Evolutionary conservation across 805 yeast species (phyloP).

Genomic region (Wickerhamomyces bisporus): DNA sequence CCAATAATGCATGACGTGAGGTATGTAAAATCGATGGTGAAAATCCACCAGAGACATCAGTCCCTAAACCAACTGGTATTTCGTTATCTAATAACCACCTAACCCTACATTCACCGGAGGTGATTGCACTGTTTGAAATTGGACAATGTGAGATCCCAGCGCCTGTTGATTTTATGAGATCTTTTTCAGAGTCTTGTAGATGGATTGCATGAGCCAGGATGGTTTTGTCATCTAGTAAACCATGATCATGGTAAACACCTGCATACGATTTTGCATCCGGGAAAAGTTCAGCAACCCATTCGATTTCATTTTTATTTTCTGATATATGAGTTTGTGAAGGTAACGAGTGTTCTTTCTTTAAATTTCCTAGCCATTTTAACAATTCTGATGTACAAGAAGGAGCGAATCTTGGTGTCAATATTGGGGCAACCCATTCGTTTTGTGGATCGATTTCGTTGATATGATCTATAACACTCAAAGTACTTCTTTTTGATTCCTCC

Average conservation of each 20-base stretch:
- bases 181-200: slow-evolving; percentile 57
- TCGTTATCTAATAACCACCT: slow-evolving; percentile 58
- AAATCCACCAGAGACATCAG: slow-evolving; percentile 77
- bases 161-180: slow-evolving; percentile 44
- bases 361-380: slow-evolving; percentile 56
- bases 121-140: slow-evolving; percentile 77
- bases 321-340: slow-evolving; percentile 90
- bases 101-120: slow-evolving; percentile 88
- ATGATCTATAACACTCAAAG: slow-evolving; percentile 52
- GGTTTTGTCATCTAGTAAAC: slow-evolving; percentile 58
- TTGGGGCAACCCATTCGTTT: slow-evolving; percentile 56
- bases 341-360: slow-evolving; percentile 42
- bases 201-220: slow-evolving; percentile 89
- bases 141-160: slow-evolving; percentile 93
- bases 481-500: slow-evolving; percentile 50
- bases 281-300: slow-evolving; percentile 65
- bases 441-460: slow-evolving; percentile 48
- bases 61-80: slow-evolving; percentile 76
- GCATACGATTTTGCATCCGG: slow-evolving; percentile 70
- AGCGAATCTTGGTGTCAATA: slow-evolving; percentile 91
- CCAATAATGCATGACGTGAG: slow-evolving; percentile 66
- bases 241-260: slow-evolving; percentile 65
- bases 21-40: slow-evolving; percentile 58
- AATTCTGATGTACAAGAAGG: slow-evolving; percentile 72
- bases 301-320: slow-evolving; percentile 73